Evolutionary conservation across 2,329 filamentous ascomycete species (phyloP).

Genomic region (Sclerotinia trifoliorum): DNA sequence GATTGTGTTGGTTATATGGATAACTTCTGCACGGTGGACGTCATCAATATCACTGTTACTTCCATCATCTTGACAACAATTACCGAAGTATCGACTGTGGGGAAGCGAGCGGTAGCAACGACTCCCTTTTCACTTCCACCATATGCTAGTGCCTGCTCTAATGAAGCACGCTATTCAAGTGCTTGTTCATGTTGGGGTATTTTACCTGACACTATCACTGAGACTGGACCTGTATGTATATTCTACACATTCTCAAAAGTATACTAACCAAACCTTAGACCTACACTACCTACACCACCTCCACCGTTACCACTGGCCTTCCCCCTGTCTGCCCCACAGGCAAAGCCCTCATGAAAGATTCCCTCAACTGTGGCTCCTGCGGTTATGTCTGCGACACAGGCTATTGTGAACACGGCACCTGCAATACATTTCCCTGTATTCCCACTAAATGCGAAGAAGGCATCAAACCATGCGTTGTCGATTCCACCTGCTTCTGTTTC

Average conservation of each 20-base stretch:
- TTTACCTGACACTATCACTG: background rate
- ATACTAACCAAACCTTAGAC: background rate
- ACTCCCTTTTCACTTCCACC: slow-evolving; percentile 18
- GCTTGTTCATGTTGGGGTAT: slow-evolving; percentile 25
- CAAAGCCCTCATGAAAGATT: slow-evolving; percentile 16
- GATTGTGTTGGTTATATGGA: slow-evolving; percentile 16
- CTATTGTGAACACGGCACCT: slow-evolving; percentile 21
- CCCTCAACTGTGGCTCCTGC: slow-evolving; percentile 19
- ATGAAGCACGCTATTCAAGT: slow-evolving; percentile 17
- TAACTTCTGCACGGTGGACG: slow-evolving; percentile 4
- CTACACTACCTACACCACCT: slow-evolving; percentile 14
- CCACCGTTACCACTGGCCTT: slow-evolving; percentile 10
- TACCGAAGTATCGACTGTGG: slow-evolving; percentile 16
- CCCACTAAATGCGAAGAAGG: slow-evolving; percentile 14
- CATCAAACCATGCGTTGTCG: slow-evolving; percentile 15
- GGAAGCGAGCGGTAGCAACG: slow-evolving; percentile 4
- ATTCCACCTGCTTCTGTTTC: slow-evolving; percentile 18
- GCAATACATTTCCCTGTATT: slow-evolving; percentile 4
- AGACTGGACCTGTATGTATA: background rate
- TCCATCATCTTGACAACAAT: slow-evolving; percentile 18
- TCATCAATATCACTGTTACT: slow-evolving; percentile 14
- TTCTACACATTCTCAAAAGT: background rate
- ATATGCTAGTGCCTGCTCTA: slow-evolving; percentile 21
- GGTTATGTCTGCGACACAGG: slow-evolving; percentile 17
- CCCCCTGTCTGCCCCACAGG: slow-evolving; percentile 4